Conservation (phyloP, 2,329 filamentous ascomycete species). For the Uncinocarpus reesii region DNA sequence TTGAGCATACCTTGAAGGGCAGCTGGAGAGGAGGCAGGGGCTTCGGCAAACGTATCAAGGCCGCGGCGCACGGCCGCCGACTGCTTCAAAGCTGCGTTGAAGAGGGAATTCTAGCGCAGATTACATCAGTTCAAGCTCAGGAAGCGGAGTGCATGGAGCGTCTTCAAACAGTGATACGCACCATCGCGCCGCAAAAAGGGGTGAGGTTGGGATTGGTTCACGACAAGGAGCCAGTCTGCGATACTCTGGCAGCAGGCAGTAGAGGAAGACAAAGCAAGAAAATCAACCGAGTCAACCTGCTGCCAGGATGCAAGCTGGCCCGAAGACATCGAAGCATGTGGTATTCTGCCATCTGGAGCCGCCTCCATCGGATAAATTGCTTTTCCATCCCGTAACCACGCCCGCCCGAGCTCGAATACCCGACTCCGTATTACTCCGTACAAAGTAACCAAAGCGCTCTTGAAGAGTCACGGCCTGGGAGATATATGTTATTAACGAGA, state of each 20-base stretch:
- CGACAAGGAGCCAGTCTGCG: too few relatives aligned
- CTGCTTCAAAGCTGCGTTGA: conserved; percentile 78
- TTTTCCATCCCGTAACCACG: neutral
- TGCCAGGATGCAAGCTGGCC: conserved; percentile 4
- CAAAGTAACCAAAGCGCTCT: too few relatives aligned
- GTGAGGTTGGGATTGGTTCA: neutral
- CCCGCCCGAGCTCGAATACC: neutral
- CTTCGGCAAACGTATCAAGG: conserved; percentile 58
- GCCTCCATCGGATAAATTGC: neutral
- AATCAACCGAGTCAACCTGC: neutral
- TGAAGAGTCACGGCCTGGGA: too few relatives aligned
- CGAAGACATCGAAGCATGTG: neutral
- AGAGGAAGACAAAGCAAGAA: neutral
- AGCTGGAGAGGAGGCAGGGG: conserved; percentile 47
- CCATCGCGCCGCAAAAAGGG: neutral
- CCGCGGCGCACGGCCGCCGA: conserved; percentile 69
- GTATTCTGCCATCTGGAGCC: neutral
- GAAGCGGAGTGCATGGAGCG: neutral
- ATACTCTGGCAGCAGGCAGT: too few relatives aligned
- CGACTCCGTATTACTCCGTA: too few relatives aligned
- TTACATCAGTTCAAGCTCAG: neutral
- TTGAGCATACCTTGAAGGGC: conserved; percentile 47
- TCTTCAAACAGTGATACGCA: neutral
- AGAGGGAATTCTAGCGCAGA: conserved; percentile 58
- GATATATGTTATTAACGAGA: too few relatives aligned